Evolutionary conservation across 208 protist genomes (phyloP).

Genomic region (Acanthamoeba sp.): DNA sequence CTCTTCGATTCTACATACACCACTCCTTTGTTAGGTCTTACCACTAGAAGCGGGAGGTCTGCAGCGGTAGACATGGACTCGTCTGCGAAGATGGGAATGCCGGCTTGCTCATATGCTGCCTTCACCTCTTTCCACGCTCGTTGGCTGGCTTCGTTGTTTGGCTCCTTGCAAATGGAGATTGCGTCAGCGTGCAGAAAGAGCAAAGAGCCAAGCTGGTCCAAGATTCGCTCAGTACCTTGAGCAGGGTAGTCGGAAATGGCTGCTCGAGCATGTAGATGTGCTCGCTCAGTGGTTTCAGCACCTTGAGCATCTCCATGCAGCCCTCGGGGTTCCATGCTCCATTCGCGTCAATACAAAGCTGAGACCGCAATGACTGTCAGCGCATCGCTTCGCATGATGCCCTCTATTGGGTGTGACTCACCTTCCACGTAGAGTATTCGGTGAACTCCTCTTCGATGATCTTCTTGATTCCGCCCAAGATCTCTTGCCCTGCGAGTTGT

Average conservation of each 20-base stretch:
- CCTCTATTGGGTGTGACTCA: too few species aligned
- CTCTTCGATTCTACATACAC: too few species aligned
- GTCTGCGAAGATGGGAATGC: conserved; percentile 38
- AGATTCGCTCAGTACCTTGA: not conserved
- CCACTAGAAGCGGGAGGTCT: not conserved
- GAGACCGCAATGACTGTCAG: not conserved
- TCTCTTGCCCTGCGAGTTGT: not conserved
- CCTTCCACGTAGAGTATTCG: conserved; percentile 10
- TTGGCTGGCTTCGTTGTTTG: not conserved
- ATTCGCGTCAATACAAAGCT: conserved; percentile 59
- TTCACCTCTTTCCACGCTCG: conserved; percentile 5
- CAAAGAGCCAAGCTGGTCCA: too few species aligned
- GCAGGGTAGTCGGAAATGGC: conserved; percentile 25
- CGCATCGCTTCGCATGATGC: too few species aligned
- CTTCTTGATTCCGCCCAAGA: conserved; percentile 16
- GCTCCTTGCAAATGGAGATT: not conserved
- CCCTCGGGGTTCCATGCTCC: conserved; percentile 18
- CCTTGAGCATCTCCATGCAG: conserved; percentile 45
- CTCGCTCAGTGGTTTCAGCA: not conserved
- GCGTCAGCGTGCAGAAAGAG: not conserved
- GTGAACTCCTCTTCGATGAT: conserved; percentile 57
- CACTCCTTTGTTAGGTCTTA: too few species aligned
- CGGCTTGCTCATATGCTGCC: not conserved
- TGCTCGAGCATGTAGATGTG: conserved; percentile 60
- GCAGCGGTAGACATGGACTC: conserved; percentile 29